phyloP scores from a whole-genome alignment of 1,284 basidiomycete species.

The Moesziomyces sp. region DNA sequence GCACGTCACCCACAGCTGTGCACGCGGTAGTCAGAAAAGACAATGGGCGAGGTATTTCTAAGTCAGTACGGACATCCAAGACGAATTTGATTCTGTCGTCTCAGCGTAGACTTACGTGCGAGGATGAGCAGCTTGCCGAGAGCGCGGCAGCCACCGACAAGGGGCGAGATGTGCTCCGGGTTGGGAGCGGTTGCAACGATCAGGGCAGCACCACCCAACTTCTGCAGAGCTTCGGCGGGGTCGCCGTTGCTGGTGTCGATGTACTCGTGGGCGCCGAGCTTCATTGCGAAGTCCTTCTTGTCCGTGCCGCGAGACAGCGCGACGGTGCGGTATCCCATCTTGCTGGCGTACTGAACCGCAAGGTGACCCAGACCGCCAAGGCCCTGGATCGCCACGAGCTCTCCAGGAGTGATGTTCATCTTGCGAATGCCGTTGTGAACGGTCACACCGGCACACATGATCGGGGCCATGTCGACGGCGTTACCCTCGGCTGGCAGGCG shows the following conservation, averaged over 20 bases:
- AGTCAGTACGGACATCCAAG: no score
- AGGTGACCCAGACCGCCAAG: conserved; percentile 69
- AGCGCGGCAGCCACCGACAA: conserved; percentile 66
- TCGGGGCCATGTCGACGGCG: conserved; percentile 69
- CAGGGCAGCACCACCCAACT: conserved; percentile 69
- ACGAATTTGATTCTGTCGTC: no score
- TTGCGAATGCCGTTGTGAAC: conserved; percentile 68
- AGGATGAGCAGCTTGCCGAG: conserved; percentile 67
- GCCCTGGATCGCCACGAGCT: conserved; percentile 69
- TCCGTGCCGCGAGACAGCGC: conserved; percentile 64
- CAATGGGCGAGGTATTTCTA: not conserved
- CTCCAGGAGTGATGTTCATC: conserved; percentile 61
- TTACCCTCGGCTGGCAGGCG: conserved; percentile 63
- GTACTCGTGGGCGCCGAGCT: conserved; percentile 69
- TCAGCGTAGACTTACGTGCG: conserved; percentile 17
- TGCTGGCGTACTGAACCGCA: conserved; percentile 65
- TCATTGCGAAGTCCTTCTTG: conserved; percentile 66
- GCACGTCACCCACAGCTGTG: conserved; percentile 45
- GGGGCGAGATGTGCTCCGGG: conserved; percentile 60
- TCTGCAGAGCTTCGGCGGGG: conserved; percentile 65
- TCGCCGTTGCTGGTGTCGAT: conserved; percentile 61
- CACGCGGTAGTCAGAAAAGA: not conserved
- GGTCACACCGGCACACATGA: conserved; percentile 69
- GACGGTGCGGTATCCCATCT: conserved; percentile 68
- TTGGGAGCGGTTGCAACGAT: conserved; percentile 68